phyloP scores from a whole-genome alignment of 495 filamentous ascomycete species.

The Aspergillus egyptiacus region DNA sequence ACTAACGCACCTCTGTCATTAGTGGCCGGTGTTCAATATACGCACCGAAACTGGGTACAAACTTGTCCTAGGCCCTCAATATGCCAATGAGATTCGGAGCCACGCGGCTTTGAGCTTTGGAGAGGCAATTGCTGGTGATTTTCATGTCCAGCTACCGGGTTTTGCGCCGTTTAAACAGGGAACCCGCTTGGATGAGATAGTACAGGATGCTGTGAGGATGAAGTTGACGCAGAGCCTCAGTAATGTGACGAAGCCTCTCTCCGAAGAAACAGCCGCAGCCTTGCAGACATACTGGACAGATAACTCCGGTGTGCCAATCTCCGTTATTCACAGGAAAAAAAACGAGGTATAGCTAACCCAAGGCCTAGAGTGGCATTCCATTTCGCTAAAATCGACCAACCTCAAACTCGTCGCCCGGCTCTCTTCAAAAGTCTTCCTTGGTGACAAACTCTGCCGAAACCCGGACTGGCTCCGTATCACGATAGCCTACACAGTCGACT shows the following conservation, averaged over 20 bases:
- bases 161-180: conserved; percentile 33
- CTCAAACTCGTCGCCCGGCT: conserved; percentile 41
- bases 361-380: not conserved
- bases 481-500: conserved; percentile 44
- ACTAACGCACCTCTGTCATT: not conserved
- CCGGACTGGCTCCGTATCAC: conserved; percentile 47
- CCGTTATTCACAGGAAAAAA: not conserved
- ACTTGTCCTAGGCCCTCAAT: conserved; percentile 15
- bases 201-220: conserved; percentile 16
- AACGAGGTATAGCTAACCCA: not conserved
- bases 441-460: conserved; percentile 41
- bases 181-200: not conserved
- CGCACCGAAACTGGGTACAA: conserved; percentile 14
- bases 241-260: conserved; percentile 12
- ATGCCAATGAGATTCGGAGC: conserved; percentile 19
- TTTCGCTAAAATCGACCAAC: not conserved
- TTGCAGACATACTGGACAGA: conserved; percentile 14
- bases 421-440: conserved; percentile 51
- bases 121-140: not conserved
- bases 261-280: conserved; percentile 10
- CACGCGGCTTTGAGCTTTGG: conserved; percentile 12
- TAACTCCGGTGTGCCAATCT: conserved; percentile 1
- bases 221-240: conserved; percentile 19
- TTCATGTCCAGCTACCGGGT: conserved; percentile 25
- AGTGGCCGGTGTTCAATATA: conserved; percentile 14